Evolutionary conservation across 805 yeast species (phyloP).

Genomic region (Citeromyces matritensis): DNA sequence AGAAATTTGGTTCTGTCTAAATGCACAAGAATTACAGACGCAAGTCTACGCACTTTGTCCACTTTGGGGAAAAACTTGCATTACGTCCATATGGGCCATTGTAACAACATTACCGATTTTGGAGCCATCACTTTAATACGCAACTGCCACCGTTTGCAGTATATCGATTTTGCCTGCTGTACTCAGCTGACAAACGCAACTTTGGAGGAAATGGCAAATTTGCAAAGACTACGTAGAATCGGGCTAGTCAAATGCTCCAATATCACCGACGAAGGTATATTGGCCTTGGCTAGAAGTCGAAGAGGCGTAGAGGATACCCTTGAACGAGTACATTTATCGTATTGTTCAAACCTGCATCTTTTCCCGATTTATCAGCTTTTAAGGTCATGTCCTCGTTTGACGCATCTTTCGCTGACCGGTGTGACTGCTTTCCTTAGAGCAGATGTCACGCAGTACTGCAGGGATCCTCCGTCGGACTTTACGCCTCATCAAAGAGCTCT

Average conservation of each 20-base stretch:
- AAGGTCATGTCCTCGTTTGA: slow-evolving; percentile 69
- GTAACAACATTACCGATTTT: slow-evolving; percentile 76
- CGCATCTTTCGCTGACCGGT: slow-evolving; percentile 88
- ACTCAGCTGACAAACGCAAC: slow-evolving; percentile 76
- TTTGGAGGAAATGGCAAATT: slow-evolving; percentile 55
- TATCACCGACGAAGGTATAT: slow-evolving; percentile 75
- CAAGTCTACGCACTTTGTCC: slow-evolving; percentile 56
- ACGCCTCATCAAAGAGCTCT: slow-evolving; percentile 71
- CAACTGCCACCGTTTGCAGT: slow-evolving; percentile 73
- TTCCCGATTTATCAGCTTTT: slow-evolving; percentile 66
- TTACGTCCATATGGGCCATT: slow-evolving; percentile 88
- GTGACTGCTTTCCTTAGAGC: slow-evolving; percentile 77
- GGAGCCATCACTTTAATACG: slow-evolving; percentile 69
- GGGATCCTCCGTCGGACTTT: slow-evolving; percentile 88
- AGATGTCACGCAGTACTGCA: slow-evolving; percentile 76
- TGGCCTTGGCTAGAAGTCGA: slow-evolving; percentile 43
- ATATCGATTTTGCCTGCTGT: slow-evolving; percentile 93
- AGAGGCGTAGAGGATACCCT: slow-evolving; percentile 66
- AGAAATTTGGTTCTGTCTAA: slow-evolving; percentile 83
- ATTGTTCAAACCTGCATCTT: slow-evolving; percentile 69
- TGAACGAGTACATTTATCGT: slow-evolving; percentile 87
- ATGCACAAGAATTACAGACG: slow-evolving; percentile 77
- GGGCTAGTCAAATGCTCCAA: slow-evolving; percentile 87
- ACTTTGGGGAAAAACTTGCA: slow-evolving; percentile 68
- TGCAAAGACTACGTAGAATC: slow-evolving; percentile 75